These are phyloP conservation scores for Plantago coronopus DNA, from an alignment of 305 asterid genomes.

Conservation along the genomic window DNA sequence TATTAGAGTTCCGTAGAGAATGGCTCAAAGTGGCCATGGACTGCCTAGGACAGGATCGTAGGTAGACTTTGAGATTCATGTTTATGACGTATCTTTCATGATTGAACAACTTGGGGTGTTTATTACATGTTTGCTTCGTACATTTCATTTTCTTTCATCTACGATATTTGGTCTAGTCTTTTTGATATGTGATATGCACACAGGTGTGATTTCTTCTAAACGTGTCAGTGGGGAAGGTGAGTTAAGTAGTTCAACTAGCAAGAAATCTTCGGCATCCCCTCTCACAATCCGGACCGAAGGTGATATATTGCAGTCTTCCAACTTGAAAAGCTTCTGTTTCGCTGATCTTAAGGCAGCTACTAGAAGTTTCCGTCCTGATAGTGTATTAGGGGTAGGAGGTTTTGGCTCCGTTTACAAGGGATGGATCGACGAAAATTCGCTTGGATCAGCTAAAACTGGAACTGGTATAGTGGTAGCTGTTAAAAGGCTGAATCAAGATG, in stretches of 20 bases:
- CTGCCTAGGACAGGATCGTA: no score
- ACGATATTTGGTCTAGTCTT: not conserved
- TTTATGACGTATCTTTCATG: no score
- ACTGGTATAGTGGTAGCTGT: constrained; percentile 55
- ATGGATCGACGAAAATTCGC: constrained; percentile 61
- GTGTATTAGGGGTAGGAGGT: constrained; percentile 70
- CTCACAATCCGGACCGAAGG: constrained; percentile 53
- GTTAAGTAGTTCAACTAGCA: constrained; percentile 41
- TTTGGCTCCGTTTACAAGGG: constrained; percentile 68
- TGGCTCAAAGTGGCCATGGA: no score
- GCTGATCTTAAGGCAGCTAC: constrained; percentile 60
- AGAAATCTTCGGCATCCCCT: constrained; percentile 46
- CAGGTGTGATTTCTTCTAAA: constrained; percentile 40
- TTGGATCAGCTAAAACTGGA: constrained; percentile 53
- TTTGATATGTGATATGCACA: constrained; percentile 1
- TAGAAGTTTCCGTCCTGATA: constrained; percentile 66
- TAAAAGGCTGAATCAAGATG: constrained; percentile 68
- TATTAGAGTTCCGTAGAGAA: no score
- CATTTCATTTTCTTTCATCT: no score
- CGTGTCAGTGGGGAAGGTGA: constrained; percentile 47
- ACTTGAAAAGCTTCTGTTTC: constrained; percentile 52
- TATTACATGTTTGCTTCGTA: no score
- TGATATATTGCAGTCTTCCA: constrained; percentile 61
- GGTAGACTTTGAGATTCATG: no score
- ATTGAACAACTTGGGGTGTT: no score